Percentiles rank a stretch among this genome's conserved stretches.
Evolutionary conservation across 345 rosid species (phyloP).

Genomic region (Salix brachista): DNA sequence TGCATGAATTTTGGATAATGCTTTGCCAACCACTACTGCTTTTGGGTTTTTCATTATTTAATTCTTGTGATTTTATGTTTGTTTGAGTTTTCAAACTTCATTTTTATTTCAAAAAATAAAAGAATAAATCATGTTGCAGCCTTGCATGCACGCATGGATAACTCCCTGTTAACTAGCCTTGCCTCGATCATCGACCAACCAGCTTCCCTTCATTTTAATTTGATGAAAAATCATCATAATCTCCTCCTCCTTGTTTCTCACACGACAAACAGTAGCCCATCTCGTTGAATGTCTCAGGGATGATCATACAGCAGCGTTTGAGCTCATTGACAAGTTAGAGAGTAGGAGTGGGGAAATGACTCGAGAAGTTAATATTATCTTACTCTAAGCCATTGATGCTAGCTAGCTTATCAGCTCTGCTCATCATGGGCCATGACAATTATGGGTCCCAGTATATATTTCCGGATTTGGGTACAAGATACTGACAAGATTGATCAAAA

Average conservation of each 20-base stretch:
- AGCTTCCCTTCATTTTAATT: background rate
- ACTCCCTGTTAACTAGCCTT: no score
- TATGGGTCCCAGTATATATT: background rate
- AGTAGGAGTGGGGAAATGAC: no score
- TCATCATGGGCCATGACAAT: background rate
- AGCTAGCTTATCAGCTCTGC: background rate
- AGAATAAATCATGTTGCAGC: no score
- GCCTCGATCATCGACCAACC: background rate
- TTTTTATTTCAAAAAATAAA: no score
- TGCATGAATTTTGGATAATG: slow-evolving; percentile 1
- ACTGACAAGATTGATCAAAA: background rate
- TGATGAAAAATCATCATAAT: background rate
- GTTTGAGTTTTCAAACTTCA: no score
- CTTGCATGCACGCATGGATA: no score
- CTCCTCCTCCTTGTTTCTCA: no score
- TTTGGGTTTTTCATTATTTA: no score
- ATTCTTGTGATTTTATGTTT: no score
- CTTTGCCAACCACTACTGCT: background rate
- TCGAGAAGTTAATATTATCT: no score
- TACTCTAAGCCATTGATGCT: no score
- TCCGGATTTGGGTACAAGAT: background rate
- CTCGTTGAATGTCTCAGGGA: background rate
- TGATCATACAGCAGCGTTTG: background rate
- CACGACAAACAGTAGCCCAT: background rate
- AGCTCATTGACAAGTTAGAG: background rate